Conservation (phyloP, 208 protist species). For the Lotmaria passim region DNA sequence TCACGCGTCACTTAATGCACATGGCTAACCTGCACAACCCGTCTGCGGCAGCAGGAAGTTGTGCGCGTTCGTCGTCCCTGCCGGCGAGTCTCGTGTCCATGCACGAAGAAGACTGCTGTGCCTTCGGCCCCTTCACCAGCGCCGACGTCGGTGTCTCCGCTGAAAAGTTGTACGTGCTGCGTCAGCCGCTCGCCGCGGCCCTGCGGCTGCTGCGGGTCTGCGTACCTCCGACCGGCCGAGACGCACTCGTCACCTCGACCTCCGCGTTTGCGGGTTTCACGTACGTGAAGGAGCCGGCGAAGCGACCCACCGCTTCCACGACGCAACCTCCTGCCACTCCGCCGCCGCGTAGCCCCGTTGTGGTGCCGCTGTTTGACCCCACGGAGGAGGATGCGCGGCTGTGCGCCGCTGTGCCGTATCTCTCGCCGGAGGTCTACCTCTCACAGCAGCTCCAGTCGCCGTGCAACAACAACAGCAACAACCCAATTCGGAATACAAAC, state of each 20-base stretch:
- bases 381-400: constrained; percentile 38
- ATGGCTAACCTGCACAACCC: not conserved
- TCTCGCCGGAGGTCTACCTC: constrained; percentile 72
- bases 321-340: not conserved
- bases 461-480: not conserved
- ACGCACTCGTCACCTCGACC: constrained; percentile 24
- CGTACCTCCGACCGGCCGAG: constrained; percentile 11
- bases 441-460: constrained; percentile 8
- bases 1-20: constrained; percentile 11
- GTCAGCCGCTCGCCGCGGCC: constrained; percentile 52
- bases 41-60: no score
- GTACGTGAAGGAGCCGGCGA: constrained; percentile 22
- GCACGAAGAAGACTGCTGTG: constrained; percentile 55
- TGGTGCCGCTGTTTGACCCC: constrained; percentile 62
- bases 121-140: constrained; percentile 72
- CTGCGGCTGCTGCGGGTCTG: constrained; percentile 54
- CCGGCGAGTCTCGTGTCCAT: not conserved
- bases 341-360: not conserved
- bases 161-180: constrained; percentile 45
- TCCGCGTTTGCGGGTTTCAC: constrained; percentile 21
- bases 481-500: not conserved
- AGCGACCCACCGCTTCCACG: not conserved
- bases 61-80: not conserved
- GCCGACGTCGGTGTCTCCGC: constrained; percentile 53
- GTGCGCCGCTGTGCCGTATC: constrained; percentile 55